A percentile compares a stretch with the other conserved stretches of the same genome.
These are phyloP conservation scores for Saccharomycopsis phalli DNA, from an alignment of 1,139 yeast genomes.

Conservation along the genomic window DNA sequence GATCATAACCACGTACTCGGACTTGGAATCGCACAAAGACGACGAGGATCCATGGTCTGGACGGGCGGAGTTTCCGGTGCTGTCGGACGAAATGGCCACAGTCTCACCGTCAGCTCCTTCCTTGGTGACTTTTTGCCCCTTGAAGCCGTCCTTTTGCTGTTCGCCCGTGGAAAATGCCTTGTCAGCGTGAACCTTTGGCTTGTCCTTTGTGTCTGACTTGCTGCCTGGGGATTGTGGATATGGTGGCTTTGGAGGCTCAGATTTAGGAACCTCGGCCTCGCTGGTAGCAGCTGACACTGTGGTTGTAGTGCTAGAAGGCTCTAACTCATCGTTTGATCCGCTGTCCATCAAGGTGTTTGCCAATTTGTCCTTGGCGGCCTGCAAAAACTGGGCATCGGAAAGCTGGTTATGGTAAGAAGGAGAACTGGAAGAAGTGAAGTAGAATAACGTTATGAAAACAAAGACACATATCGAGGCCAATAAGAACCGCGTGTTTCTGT, in stretches of 20 bases:
- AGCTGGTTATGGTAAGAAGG: constrained; percentile 13
- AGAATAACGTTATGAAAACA: constrained; percentile 13
- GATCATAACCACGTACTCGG: constrained; percentile 72
- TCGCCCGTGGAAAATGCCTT: constrained; percentile 16
- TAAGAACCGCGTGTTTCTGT: constrained; percentile 16
- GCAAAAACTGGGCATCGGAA: constrained; percentile 8
- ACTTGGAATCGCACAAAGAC: constrained; percentile 28
- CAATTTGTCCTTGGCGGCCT: constrained; percentile 12
- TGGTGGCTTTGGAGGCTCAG: constrained; percentile 16
- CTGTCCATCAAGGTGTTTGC: background rate
- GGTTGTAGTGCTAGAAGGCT: background rate
- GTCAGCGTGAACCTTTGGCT: constrained; percentile 18
- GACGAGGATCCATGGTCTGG: constrained; percentile 1
- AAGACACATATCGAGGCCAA: constrained; percentile 12
- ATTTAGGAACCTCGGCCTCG: constrained; percentile 3
- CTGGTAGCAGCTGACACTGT: background rate
- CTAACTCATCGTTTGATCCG: background rate
- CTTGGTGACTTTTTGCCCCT: too few species aligned
- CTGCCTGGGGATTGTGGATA: constrained; percentile 13
- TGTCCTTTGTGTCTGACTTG: constrained; percentile 2
- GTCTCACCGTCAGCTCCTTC: background rate
- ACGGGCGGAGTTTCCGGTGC: constrained; percentile 1
- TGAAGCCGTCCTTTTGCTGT: constrained; percentile 19
- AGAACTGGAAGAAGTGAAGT: constrained; percentile 11
- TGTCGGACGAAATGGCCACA: background rate